These are phyloP conservation scores for Starmerella tilneyi DNA, from an alignment of 805 yeast species.

Conservation along the genomic window DNA sequence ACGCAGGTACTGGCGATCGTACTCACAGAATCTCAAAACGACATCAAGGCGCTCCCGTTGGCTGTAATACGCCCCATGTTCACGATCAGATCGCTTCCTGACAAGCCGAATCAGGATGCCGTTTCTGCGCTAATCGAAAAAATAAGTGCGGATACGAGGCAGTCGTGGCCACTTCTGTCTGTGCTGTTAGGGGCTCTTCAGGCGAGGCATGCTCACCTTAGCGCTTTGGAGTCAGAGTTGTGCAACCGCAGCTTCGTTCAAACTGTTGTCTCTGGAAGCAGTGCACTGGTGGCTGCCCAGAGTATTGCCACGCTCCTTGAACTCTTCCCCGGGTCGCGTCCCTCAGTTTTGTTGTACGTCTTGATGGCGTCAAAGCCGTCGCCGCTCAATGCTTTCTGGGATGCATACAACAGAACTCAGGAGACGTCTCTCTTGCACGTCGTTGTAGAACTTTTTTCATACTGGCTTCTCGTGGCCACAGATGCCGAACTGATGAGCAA, in stretches of 20 bases:
- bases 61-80: neutral
- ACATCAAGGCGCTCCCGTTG: neutral
- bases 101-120: neutral
- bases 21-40: neutral
- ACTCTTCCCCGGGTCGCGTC: conserved; percentile 8
- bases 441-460: conserved; percentile 54
- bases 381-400: conserved; percentile 18
- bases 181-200: neutral
- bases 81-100: neutral
- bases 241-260: neutral
- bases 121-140: neutral
- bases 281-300: conserved; percentile 3
- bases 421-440: conserved; percentile 34
- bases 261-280: neutral
- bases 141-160: neutral
- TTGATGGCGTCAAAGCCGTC: conserved; percentile 15
- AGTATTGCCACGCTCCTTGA: conserved; percentile 19
- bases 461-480: conserved; percentile 55
- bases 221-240: neutral
- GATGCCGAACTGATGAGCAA: conserved; percentile 50
- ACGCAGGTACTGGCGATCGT: neutral
- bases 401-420: conserved; percentile 4
- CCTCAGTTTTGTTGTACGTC: conserved; percentile 8
- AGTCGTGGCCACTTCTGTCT: conserved; percentile 11
- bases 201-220: neutral